Conservation (phyloP, 139 green algal genomes). For the Micractinium sp. region DNA sequence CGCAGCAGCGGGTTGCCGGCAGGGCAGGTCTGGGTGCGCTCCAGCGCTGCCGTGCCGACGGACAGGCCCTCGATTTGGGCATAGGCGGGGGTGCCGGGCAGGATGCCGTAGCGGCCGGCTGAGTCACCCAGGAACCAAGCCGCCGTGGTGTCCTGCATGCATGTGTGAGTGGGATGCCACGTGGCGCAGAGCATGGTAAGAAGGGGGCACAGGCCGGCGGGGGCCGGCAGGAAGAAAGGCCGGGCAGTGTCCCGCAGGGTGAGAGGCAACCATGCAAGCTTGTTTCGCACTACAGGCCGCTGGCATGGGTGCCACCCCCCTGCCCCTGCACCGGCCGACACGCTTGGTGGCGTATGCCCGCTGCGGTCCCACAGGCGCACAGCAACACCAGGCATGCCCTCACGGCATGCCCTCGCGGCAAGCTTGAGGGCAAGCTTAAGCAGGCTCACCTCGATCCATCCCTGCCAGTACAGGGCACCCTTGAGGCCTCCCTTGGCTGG, state of each 20-base stretch:
- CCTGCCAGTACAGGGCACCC: constrained; percentile 27
- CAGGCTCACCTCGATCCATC: not conserved
- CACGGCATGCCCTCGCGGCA: no score
- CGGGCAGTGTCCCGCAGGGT: not conserved
- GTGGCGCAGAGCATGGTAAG: not conserved
- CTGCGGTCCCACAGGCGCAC: no score
- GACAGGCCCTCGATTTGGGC: not conserved
- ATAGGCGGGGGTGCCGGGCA: not conserved
- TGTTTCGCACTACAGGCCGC: no score
- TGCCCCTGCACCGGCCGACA: no score
- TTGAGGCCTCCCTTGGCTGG: not conserved
- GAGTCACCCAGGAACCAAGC: not conserved
- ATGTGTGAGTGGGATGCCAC: no score
- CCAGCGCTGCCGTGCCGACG: not conserved
- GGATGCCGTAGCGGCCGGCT: constrained; percentile 28
- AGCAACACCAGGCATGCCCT: no score
- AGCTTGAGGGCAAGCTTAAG: no score
- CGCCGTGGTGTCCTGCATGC: constrained; percentile 6
- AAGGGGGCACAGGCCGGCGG: not conserved
- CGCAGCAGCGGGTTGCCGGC: not conserved
- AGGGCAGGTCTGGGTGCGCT: not conserved
- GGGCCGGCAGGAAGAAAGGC: not conserved
- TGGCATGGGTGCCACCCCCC: no score
- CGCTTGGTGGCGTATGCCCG: no score
- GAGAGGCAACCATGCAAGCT: no score